Base-by-base conservation (phyloP, 148 eudicot genomes). In the Chenopodium album region DNA sequence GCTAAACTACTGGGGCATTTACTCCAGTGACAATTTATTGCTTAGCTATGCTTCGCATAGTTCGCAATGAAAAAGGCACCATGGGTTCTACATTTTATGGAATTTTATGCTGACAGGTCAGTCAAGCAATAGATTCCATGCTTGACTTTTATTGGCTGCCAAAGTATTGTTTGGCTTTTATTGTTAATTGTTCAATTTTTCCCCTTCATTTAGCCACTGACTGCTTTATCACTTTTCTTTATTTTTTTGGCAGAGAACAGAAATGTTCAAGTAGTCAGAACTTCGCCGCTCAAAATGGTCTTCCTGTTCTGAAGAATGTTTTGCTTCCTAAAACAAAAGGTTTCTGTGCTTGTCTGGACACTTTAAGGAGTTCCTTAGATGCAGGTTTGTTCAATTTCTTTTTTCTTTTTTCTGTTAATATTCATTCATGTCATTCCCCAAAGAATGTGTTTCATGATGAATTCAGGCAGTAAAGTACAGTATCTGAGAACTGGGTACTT, bases 291-390 rank as follows among this genome's bases (percentile, higher is more conserved):
- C 89, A 88, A 78, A 88, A 91, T 84, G 91, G 90, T 75, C 76
- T 92, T 69, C 96, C 96, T 79, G 85, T 86, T 71, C 46, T 92
- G 81, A 88, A 87, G 81, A 87, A 92, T 76, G 93, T 92, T 64
- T 81, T 92, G 87, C 91, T 92, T 82, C 96, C 96, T 3, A 92
- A 90, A 86, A 88, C 90, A 76, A 92, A 85, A 87, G 96, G 96
- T 34, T 92, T 92, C 78, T 86, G 71, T 82, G 86, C 92, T 81
- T 92, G 93, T 83, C 71, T 92, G 87, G 91, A 89, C 73, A 86
- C 82, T 70, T 86, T 92, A 78, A 85, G 90, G 76, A 88, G 77
- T 76, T 88, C 93, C 83, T 82, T 92, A 84, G 93, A 92, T 84
- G 96, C 96, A 89, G 96, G 96, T 92, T 82, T 54, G 26, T 79